Evolutionary conservation across 345 rosid species (phyloP).

Genomic region (Brassica nigra): DNA sequence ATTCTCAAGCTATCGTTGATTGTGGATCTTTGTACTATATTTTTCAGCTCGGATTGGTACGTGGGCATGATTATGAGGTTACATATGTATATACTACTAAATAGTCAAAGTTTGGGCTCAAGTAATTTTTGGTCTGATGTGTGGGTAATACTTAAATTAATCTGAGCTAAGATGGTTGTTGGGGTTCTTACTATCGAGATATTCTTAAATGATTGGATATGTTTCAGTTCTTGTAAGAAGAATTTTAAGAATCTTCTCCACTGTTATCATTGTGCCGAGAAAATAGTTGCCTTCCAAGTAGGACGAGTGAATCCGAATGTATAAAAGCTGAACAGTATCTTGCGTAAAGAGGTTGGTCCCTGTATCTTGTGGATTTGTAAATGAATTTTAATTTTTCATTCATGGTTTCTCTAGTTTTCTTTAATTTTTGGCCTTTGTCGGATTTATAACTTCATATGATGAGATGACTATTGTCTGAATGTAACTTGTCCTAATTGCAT

Average conservation of each 20-base stretch:
- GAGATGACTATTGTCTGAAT: too few species aligned
- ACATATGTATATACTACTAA: not conserved
- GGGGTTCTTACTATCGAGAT: not conserved
- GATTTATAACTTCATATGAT: too few species aligned
- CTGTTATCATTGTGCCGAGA: too few species aligned
- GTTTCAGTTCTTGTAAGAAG: not conserved
- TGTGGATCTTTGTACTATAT: too few species aligned
- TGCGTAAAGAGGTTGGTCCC: not conserved
- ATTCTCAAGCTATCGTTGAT: too few species aligned
- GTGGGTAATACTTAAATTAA: not conserved
- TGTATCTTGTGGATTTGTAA: not conserved
- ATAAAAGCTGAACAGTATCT: not conserved
- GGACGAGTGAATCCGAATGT: not conserved
- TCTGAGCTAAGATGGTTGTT: not conserved
- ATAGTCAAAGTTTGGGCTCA: not conserved
- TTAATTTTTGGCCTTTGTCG: too few species aligned
- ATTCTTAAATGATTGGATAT: not conserved
- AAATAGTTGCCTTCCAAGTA: too few species aligned
- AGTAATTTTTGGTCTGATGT: not conserved
- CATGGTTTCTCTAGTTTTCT: too few species aligned
- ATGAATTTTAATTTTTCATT: too few species aligned
- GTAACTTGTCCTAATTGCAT: too few species aligned
- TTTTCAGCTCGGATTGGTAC: too few species aligned
- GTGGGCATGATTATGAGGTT: not conserved
- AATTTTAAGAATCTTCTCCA: too few species aligned